These are phyloP conservation scores for Ganoderma sinense DNA, from an alignment of 1,284 basidiomycete genomes.

Conservation along the genomic window DNA sequence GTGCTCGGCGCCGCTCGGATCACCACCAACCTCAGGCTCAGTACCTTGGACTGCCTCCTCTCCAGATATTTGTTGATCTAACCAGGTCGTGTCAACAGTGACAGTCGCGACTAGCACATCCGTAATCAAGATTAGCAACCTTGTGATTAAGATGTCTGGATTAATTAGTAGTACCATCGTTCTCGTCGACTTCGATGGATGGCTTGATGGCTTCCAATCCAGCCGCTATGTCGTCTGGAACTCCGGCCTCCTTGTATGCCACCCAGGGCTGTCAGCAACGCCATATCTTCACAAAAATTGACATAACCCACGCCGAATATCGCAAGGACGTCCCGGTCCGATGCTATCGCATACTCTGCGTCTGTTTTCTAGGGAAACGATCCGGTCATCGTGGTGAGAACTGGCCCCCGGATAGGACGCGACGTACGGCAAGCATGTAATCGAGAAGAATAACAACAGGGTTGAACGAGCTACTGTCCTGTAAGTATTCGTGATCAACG, in stretches of 20 bases:
- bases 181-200: constrained; percentile 1
- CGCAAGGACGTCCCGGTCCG: constrained; percentile 2
- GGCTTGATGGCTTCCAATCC: background rate
- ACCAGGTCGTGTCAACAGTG: background rate
- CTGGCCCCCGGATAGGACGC: no score
- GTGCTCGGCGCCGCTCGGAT: background rate
- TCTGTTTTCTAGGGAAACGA: background rate
- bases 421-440: constrained; percentile 20
- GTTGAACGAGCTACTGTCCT: background rate
- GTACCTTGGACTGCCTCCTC: background rate
- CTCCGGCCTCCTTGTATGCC: background rate
- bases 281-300: background rate
- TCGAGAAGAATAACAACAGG: constrained; percentile 19
- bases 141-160: background rate
- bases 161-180: background rate
- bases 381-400: background rate
- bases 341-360: constrained; percentile 2
- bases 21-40: background rate
- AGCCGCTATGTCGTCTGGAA: constrained; percentile 3
- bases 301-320: background rate
- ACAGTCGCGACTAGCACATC: background rate
- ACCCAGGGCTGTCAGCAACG: background rate
- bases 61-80: background rate
- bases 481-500: no score
- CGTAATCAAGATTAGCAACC: no score